Conservation (phyloP, 306 rosid genomes). For the Vigna reflexopilosa region DNA sequence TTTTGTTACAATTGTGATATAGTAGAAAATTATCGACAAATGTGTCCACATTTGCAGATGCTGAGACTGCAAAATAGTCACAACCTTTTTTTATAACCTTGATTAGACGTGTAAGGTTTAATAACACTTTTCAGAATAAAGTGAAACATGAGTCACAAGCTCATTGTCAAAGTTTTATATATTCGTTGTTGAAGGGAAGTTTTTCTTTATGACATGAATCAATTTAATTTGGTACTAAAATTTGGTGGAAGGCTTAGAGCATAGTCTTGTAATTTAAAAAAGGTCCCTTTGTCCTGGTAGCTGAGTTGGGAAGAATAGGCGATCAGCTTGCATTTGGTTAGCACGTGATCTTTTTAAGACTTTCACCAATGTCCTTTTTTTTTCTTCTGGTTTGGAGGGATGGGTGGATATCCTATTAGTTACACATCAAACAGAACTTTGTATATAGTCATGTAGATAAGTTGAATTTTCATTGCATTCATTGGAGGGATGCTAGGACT, state of each 20-base stretch:
- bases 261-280: not conserved
- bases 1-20: not conserved
- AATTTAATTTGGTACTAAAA: constrained; percentile 20
- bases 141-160: not conserved
- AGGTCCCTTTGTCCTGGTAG: not conserved
- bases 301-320: constrained; percentile 16
- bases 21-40: not conserved
- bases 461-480: not conserved
- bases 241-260: not conserved
- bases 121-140: constrained; percentile 17
- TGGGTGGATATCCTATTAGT: not conserved
- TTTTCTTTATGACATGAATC: constrained; percentile 35
- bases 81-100: not conserved
- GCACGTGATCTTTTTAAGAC: not conserved
- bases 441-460: constrained; percentile 7
- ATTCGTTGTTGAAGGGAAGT: constrained; percentile 35
- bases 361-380: not conserved
- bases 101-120: not conserved
- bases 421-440: not conserved
- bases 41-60: not conserved
- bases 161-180: constrained; percentile 4
- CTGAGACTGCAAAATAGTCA: not conserved
- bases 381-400: not conserved
- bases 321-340: not conserved
- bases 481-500: no score